Evolutionary conservation across 768 basidiomycete genomes (phyloP).

Genomic region (Tubosaeta sp.): DNA sequence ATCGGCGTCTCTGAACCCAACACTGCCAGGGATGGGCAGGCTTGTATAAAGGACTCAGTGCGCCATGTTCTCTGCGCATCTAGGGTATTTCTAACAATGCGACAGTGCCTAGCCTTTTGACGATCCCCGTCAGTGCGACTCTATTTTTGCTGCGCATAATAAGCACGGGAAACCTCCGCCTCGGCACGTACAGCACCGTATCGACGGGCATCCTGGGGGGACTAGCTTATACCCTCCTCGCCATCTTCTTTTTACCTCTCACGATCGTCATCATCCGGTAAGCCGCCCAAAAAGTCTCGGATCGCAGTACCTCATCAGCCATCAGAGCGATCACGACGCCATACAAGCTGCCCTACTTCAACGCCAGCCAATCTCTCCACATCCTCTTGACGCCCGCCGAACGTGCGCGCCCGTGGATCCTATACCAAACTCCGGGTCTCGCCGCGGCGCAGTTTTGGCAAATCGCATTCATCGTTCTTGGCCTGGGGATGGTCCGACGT

Average conservation of each 20-base stretch:
- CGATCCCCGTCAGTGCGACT: constrained; percentile 35
- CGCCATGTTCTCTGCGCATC: constrained; percentile 8
- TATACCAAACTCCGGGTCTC: constrained; percentile 70
- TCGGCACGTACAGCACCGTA: constrained; percentile 49
- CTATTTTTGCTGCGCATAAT: constrained; percentile 42
- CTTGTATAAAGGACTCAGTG: constrained; percentile 70
- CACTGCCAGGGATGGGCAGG: constrained; percentile 54
- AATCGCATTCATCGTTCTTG: constrained; percentile 34
- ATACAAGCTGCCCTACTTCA: constrained; percentile 59
- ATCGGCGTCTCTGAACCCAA: background rate
- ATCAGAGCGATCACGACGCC: constrained; percentile 73
- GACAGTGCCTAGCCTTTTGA: constrained; percentile 41
- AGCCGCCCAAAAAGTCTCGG: constrained; percentile 9
- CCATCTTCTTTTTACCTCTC: background rate
- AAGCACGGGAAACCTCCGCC: constrained; percentile 50
- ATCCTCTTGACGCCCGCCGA: constrained; percentile 74
- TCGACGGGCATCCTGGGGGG: constrained; percentile 36
- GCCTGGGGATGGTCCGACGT: constrained; percentile 33
- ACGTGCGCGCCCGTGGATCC: constrained; percentile 64
- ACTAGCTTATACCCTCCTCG: background rate
- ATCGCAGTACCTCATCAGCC: background rate
- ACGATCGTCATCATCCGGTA: constrained; percentile 37
- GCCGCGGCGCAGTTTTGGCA: constrained; percentile 38
- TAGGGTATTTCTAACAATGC: constrained; percentile 39
- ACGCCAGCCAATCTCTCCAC: constrained; percentile 49